Base-by-base conservation (phyloP, 2,329 filamentous ascomycete species). In the Xylariaceae sp. region DNA sequence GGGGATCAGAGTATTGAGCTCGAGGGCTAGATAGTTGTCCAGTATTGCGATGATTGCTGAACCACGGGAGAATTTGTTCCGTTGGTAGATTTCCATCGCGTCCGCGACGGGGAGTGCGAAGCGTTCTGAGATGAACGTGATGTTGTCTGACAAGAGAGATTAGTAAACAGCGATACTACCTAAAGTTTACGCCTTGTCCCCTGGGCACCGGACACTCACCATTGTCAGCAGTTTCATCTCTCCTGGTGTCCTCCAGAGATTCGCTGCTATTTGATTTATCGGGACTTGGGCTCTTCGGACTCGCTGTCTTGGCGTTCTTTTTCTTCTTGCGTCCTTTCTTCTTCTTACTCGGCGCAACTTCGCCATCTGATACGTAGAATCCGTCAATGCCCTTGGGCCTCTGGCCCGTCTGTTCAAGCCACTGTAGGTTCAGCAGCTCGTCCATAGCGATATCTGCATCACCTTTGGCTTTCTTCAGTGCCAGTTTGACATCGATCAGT, bases 381-480 rank as follows among this genome's bases (percentile, higher is more conserved):
- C 82, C 90, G 52, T 97, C 90, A n/a, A 97, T 76, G 0, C 91
- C 89, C 65, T 88, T 93, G 1, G 78, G 74, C 1, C 80, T 75
- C 48, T 82, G 75, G 0, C 81, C 81, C 1, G 76, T 79, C 51
- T 90, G 83, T 52, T 90, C 83, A 5, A 97, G 84, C 63, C 87
- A 90, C 17, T 88, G 83, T 13, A 90, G 77, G 59, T 88, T 95
- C 31, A 97, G 78, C 12, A 97, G 74, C 53, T 90, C 84, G 61
- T 96, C 90, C 56, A 95, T 84, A 1, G 90, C 83, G 13, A 77
- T 76, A 52, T 85, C 81, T 38, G 89, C 81, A 58, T 90, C 82
- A 0, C 86, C 82, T 11, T 81, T 77, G 31, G 78, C 82, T 63
- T 89, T 89, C 58, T 81, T 82, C 46, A 96, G 71, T 0, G 84